Percentiles rank a stretch among this genome's conserved stretches.
Evolutionary conservation across 768 basidiomycete species (phyloP).

Genomic region (Russula lepida): DNA sequence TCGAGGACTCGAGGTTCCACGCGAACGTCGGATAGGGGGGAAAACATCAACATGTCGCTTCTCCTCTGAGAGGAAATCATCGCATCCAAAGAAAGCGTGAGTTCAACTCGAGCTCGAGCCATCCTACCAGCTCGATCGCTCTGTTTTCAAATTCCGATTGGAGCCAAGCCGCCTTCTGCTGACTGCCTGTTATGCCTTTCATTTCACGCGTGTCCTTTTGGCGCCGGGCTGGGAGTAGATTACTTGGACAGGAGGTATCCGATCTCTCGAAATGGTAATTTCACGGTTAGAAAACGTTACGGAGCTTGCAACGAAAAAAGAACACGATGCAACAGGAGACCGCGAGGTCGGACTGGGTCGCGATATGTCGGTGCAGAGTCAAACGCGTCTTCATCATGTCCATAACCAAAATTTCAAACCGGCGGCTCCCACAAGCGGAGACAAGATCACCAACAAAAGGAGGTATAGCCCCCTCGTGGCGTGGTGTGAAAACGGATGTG

Average conservation of each 20-base stretch:
- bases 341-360: conserved; percentile 12
- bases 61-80: conserved; percentile 33
- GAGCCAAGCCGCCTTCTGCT: conserved; percentile 20
- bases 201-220: conserved; percentile 11
- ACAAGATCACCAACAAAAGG: conserved; percentile 11
- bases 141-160: conserved; percentile 7
- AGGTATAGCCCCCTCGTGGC: conserved; percentile 18
- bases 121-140: conserved; percentile 6
- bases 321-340: conserved; percentile 12
- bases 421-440: conserved; percentile 15
- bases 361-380: conserved; percentile 13
- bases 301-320: conserved; percentile 8
- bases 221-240: conserved; percentile 6
- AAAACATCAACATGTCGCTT: conserved; percentile 35
- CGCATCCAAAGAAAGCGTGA: conserved; percentile 33
- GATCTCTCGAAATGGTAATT: neutral
- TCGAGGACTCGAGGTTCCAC: conserved; percentile 25
- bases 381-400: conserved; percentile 14
- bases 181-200: conserved; percentile 19
- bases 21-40: conserved; percentile 27
- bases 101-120: conserved; percentile 5
- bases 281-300: conserved; percentile 5
- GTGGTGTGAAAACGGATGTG: conserved; percentile 16
- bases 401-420: conserved; percentile 15
- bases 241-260: neutral